Percentiles rank a stretch among this genome's conserved stretches.
phyloP scores from a whole-genome alignment of 805 yeast genomes.

The Wickerhamomyces sydowiorum region DNA sequence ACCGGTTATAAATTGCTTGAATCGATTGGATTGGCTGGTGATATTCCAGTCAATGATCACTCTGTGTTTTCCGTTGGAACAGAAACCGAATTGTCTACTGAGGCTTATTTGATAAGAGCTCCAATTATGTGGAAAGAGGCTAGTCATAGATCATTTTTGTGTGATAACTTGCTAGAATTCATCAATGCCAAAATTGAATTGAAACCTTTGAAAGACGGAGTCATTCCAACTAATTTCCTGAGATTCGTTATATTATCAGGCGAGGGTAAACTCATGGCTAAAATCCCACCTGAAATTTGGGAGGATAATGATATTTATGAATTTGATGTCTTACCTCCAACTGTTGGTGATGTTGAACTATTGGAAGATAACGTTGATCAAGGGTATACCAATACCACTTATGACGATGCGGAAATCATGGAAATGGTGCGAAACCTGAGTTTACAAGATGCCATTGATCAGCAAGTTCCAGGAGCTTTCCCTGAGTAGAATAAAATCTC shows the following conservation, averaged over 20 bases:
- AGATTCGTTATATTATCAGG: conserved; percentile 68
- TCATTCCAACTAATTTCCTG: conserved; percentile 53
- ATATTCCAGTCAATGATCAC: conserved; percentile 24
- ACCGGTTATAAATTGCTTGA: conserved; percentile 47
- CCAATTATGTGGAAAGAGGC: conserved; percentile 47
- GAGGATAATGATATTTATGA: conserved; percentile 56
- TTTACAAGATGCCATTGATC: conserved; percentile 13
- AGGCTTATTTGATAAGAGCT: conserved; percentile 56
- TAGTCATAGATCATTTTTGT: conserved; percentile 41
- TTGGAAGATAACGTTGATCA: conserved; percentile 29
- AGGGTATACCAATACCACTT: conserved; percentile 16
- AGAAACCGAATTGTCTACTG: conserved; percentile 35
- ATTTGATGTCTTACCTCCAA: conserved; percentile 70
- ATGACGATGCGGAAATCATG: conserved; percentile 20
- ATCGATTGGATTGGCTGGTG: conserved; percentile 31
- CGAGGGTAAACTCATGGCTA: conserved; percentile 66
- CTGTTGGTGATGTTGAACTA: conserved; percentile 33
- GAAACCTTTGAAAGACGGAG: conserved; percentile 15
- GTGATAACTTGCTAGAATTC: conserved; percentile 30
- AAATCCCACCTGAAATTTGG: conserved; percentile 60
- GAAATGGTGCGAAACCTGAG: conserved; percentile 23
- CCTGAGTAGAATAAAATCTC: not conserved
- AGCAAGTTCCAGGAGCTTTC: not conserved
- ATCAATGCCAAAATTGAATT: conserved; percentile 11
- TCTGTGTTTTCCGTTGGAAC: conserved; percentile 21